Evolutionary conservation across 352 stramenopile species (phyloP).

Genomic region (Peronosclerospora sorghi): DNA sequence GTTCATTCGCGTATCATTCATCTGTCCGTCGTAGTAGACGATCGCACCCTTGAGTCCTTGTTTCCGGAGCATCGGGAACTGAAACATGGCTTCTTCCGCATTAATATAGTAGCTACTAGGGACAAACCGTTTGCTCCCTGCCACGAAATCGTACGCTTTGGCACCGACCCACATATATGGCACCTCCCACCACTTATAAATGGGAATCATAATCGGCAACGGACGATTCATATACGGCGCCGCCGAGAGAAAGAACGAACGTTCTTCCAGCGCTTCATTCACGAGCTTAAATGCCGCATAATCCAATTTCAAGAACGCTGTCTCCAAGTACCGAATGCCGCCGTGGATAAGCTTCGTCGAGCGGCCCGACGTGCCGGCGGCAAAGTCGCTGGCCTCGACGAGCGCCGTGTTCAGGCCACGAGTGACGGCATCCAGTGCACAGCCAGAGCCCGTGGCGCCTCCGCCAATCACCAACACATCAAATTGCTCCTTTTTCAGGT

Average conservation of each 20-base stretch:
- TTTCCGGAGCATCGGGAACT: conserved; percentile 90
- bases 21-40: conserved; percentile 87
- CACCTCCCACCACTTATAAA: conserved; percentile 93
- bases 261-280: conserved; percentile 88
- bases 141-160: conserved; percentile 90
- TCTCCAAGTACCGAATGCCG: conserved; percentile 91
- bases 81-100: conserved; percentile 86
- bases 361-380: conserved; percentile 84
- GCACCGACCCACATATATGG: conserved; percentile 90
- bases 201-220: conserved; percentile 93
- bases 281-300: conserved; percentile 86
- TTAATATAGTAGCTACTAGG: conserved; percentile 86
- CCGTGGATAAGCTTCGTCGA: conserved; percentile 95
- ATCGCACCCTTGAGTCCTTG: conserved; percentile 88
- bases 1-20: conserved; percentile 93
- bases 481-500: conserved; percentile 85
- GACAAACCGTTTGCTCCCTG: conserved; percentile 81
- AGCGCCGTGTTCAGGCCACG: conserved; percentile 89
- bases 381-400: conserved; percentile 89
- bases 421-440: conserved; percentile 84
- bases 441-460: conserved; percentile 87
- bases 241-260: conserved; percentile 86
- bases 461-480: conserved; percentile 91
- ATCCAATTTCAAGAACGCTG: conserved; percentile 90
- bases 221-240: conserved; percentile 92